Evolutionary conservation across 305 asterid genomes (phyloP).

Genomic region (Solanum hybrid): DNA sequence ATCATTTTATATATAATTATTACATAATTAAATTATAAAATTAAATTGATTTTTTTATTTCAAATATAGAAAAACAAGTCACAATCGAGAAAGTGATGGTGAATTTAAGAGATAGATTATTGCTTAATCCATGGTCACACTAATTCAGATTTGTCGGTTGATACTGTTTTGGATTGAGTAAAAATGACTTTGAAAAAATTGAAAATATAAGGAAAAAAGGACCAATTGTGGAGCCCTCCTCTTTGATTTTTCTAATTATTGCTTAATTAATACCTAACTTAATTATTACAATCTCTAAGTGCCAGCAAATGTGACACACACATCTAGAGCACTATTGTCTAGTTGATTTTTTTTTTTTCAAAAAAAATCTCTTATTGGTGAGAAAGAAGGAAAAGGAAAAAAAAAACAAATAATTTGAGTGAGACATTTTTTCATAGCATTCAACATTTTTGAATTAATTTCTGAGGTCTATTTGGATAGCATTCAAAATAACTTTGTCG

Average conservation of each 20-base stretch:
- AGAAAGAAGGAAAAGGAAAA: neutral
- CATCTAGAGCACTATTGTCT: neutral
- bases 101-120: neutral
- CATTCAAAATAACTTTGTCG: neutral
- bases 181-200: neutral
- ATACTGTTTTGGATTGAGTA: neutral
- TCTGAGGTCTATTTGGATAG: neutral
- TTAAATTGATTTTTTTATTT: too few relatives aligned
- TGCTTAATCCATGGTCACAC: neutral
- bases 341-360: neutral
- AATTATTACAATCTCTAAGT: neutral
- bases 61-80: neutral
- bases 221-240: neutral
- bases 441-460: neutral
- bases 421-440: neutral
- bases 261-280: neutral
- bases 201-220: neutral
- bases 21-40: neutral
- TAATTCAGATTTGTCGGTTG: conserved; percentile 1
- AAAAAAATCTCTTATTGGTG: neutral
- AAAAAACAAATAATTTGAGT: neutral
- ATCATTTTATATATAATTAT: neutral
- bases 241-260: neutral
- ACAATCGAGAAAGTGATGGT: neutral
- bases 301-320: neutral